Base-by-base conservation (phyloP, 2,329 filamentous ascomycete genomes). In the Fusarium sp. region DNA sequence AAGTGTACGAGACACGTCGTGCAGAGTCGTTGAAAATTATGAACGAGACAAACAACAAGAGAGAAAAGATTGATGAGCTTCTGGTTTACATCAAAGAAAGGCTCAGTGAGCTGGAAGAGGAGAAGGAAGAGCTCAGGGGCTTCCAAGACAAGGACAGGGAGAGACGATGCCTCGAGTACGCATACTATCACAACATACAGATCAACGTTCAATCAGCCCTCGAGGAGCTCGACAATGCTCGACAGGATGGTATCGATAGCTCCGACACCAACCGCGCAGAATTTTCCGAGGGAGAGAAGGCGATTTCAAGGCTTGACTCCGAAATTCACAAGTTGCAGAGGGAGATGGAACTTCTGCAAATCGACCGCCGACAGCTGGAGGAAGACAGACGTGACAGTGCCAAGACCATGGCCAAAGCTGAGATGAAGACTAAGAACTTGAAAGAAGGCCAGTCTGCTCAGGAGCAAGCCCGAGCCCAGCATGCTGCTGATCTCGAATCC, bases 131-230 rank as follows among this genome's bases (percentile, higher is more conserved):
- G 80, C 85, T 99, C 41, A 90, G 94, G 47, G 94, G 91, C 10
- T 99, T 94, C 78, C 96, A 98, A 79, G 94, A 97, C 65, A 97
- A 97, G 79, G 96, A 99, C 75, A 90, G 92, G 61, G 94, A 99
- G 80, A 90, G 94, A 63, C 87, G 94, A 70, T 98, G 94, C 78
- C 85, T 99, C 47, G 94, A 98, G 79, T 98, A 98, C 78, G 96
- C 94, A 1, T 94, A 97, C 75, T 94, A 97, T 80, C 91, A 96
- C 73, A 91, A 93, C 67, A 94, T 98, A 76, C 94, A 98, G 77
- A 87, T 91, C 20, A 91, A 92, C 24, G 90, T 97, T 37, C 86
- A 92, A 63, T 88, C 90, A 46, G 89, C 92, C 5, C 86, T 99
- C 20, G 93, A 96, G 57, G 90, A 91, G 60, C 90, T 99, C 42